These are phyloP conservation scores for Rhodocollybia butyracea DNA, from an alignment of 768 basidiomycete species.

Conservation along the genomic window DNA sequence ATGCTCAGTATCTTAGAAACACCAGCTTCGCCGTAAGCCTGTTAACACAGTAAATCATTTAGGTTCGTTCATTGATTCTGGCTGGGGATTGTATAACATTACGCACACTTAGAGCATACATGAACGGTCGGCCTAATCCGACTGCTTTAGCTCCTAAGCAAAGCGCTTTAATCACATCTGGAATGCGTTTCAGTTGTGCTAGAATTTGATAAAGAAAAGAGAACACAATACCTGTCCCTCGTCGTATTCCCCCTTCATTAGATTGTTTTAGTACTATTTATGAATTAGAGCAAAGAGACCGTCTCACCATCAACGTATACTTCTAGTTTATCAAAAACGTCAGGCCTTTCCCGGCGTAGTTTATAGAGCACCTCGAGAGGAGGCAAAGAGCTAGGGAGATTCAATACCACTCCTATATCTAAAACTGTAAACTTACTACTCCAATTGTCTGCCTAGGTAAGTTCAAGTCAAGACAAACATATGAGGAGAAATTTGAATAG, in stretches of 20 bases:
- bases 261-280: background rate
- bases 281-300: conserved; percentile 1
- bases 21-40: conserved; percentile 77
- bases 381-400: conserved; percentile 58
- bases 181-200: background rate
- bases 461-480: background rate
- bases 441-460: conserved; percentile 67
- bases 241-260: conserved; percentile 50
- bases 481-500: background rate
- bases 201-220: background rate
- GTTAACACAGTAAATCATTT: too few relatives aligned
- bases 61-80: too few relatives aligned
- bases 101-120: conserved; percentile 81
- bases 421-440: conserved; percentile 45
- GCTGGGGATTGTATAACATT: background rate
- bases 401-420: conserved; percentile 16
- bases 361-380: conserved; percentile 76
- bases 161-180: conserved; percentile 85
- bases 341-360: conserved; percentile 68
- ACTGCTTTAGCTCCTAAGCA: conserved; percentile 87
- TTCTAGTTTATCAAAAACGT: conserved; percentile 71
- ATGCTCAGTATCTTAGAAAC: conserved; percentile 65
- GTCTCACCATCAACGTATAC: conserved; percentile 29
- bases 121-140: conserved; percentile 81
- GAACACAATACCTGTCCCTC: conserved; percentile 62